These are phyloP conservation scores for Wickerhamiella qilinensis DNA, from an alignment of 805 yeast genomes.

Conservation along the genomic window DNA sequence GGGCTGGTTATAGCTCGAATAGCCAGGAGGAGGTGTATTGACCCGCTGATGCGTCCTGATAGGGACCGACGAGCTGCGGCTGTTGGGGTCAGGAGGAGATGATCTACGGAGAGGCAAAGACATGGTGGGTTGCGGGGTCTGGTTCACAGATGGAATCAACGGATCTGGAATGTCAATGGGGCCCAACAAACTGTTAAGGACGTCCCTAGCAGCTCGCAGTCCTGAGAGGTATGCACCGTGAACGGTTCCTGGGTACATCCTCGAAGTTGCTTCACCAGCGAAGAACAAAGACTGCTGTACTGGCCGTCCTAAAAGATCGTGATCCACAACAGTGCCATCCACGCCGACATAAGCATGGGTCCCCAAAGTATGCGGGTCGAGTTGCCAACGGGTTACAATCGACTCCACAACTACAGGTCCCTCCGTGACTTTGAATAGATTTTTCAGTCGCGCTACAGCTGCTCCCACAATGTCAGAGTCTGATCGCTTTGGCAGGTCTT, in stretches of 20 bases:
- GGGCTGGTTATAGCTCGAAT: neutral
- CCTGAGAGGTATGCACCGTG: constrained; percentile 31
- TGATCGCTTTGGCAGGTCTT: constrained; percentile 16
- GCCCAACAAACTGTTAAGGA: constrained; percentile 25
- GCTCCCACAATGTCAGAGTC: constrained; percentile 22
- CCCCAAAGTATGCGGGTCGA: constrained; percentile 64
- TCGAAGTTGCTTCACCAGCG: constrained; percentile 30
- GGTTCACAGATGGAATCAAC: constrained; percentile 11
- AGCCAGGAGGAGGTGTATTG: neutral
- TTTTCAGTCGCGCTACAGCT: constrained; percentile 19
- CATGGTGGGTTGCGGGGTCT: neutral
- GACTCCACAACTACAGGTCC: constrained; percentile 19
- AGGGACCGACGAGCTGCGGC: neutral
- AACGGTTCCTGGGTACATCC: constrained; percentile 27
- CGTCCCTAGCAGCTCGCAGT: constrained; percentile 27
- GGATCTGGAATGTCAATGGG: constrained; percentile 25
- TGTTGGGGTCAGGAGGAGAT: neutral
- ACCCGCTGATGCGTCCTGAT: neutral
- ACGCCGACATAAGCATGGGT: constrained; percentile 40
- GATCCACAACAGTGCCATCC: constrained; percentile 28
- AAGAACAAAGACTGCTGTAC: constrained; percentile 23
- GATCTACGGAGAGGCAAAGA: neutral
- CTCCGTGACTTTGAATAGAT: constrained; percentile 14
- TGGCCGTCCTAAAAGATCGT: constrained; percentile 26
- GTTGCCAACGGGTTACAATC: constrained; percentile 58